Percentiles rank a stretch among this genome's conserved stretches.
Conservation (phyloP, 1,284 basidiomycete genomes). For the Marasmius oreades region DNA sequence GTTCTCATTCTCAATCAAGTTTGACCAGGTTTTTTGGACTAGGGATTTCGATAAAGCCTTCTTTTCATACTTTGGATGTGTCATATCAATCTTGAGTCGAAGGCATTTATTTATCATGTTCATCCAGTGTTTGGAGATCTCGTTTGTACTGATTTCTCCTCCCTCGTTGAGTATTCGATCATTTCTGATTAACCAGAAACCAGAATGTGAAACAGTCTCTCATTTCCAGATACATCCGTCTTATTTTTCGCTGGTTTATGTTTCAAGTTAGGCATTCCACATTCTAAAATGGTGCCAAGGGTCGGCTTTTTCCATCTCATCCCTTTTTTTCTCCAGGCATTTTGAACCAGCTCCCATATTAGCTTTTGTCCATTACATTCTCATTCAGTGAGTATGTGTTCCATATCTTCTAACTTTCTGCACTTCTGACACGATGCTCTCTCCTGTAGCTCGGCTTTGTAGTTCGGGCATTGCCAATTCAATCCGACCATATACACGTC, state of each 20-base stretch:
- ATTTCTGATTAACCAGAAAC: background rate
- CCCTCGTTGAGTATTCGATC: background rate
- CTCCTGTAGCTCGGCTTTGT: background rate
- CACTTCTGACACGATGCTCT: constrained; percentile 1
- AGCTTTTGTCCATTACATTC: constrained; percentile 14
- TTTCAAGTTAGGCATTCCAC: background rate
- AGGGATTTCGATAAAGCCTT: constrained; percentile 1
- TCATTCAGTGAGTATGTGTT: constrained; percentile 28
- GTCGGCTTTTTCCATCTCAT: too few species aligned
- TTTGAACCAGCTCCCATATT: constrained; percentile 21
- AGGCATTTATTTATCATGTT: constrained; percentile 1
- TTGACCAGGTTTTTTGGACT: constrained; percentile 2
- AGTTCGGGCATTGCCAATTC: constrained; percentile 13
- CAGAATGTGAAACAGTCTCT: background rate
- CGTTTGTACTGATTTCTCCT: background rate
- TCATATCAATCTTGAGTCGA: constrained; percentile 1
- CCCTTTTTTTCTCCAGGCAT: constrained; percentile 21
- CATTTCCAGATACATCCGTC: too few species aligned
- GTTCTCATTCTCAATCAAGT: constrained; percentile 1
- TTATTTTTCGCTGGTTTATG: too few species aligned
- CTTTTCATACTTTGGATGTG: background rate
- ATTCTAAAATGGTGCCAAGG: constrained; percentile 14
- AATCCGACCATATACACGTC: constrained; percentile 18
- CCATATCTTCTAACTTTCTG: constrained; percentile 13
- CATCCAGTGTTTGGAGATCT: background rate